These are phyloP conservation scores for Pyrus hybrid DNA, from an alignment of 331 rosid genomes.

Conservation along the genomic window DNA sequence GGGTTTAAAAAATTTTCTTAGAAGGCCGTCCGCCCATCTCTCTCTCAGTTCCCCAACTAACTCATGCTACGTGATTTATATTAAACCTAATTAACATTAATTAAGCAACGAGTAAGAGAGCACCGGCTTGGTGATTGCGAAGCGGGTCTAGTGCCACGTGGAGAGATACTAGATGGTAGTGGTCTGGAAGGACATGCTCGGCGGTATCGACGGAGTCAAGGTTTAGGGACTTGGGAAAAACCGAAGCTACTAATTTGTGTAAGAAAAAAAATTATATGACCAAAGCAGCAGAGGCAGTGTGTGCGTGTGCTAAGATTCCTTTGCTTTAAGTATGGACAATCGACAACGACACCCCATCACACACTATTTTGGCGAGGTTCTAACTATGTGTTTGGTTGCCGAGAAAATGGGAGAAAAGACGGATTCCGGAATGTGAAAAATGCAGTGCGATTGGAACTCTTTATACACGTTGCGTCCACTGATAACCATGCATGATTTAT, in stretches of 20 bases:
- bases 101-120: conserved; percentile 14
- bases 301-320: conserved; percentile 17
- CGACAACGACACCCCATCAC: conserved; percentile 1
- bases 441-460: not conserved
- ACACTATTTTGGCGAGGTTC: not conserved
- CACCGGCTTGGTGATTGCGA: conserved; percentile 38
- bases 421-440: not conserved
- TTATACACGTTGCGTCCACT: not conserved
- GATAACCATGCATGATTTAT: not conserved
- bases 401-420: conserved; percentile 20
- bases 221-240: conserved; percentile 31
- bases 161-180: conserved; percentile 29
- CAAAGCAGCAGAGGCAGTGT: conserved; percentile 15
- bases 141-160: conserved; percentile 54
- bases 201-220: conserved; percentile 66
- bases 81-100: conserved; percentile 14
- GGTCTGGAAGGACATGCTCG: conserved; percentile 49
- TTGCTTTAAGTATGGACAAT: not conserved
- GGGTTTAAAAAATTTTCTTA: not conserved
- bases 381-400: conserved; percentile 10
- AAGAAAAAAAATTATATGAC: not conserved
- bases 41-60: conserved; percentile 28
- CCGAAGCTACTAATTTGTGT: not conserved
- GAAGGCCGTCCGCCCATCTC: conserved; percentile 9
- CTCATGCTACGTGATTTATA: conserved; percentile 23